A percentile compares a stretch with the other conserved stretches of the same genome.
phyloP scores from a whole-genome alignment of 2,329 filamentous ascomycete species.

The Cercospora zeina region DNA sequence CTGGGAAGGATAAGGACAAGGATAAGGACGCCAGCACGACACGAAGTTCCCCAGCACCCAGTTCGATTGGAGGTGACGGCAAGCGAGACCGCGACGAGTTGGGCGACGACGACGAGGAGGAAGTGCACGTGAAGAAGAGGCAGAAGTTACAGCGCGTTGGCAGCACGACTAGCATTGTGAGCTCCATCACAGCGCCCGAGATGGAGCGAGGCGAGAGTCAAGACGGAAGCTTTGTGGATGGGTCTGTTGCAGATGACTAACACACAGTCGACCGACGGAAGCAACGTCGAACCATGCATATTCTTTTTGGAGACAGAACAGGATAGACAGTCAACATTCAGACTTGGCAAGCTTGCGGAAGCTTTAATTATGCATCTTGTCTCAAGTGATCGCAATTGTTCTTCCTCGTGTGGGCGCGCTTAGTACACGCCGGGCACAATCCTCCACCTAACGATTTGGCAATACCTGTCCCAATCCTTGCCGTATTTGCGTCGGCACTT shows the following conservation, averaged over 20 bases:
- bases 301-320: background rate
- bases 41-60: slow-evolving; percentile 29
- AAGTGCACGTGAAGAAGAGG: slow-evolving; percentile 41
- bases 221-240: slow-evolving; percentile 43
- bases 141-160: slow-evolving; percentile 42
- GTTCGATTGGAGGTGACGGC: slow-evolving; percentile 29
- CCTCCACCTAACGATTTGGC: slow-evolving; percentile 73
- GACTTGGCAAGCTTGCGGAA: background rate
- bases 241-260: slow-evolving; percentile 36
- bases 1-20: slow-evolving; percentile 15
- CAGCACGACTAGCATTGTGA: slow-evolving; percentile 39
- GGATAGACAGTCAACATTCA: background rate
- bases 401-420: background rate
- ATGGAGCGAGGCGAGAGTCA: slow-evolving; percentile 40
- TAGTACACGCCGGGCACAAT: slow-evolving; percentile 86
- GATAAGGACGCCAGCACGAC: slow-evolving; percentile 18
- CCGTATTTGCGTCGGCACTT: slow-evolving; percentile 92
- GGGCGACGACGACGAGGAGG: slow-evolving; percentile 39
- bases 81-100: slow-evolving; percentile 42
- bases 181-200: slow-evolving; percentile 32
- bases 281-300: background rate
- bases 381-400: background rate
- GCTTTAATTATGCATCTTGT: background rate
- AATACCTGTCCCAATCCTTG: slow-evolving; percentile 87
- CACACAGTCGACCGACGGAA: no score